Conservation (phyloP, 257 asterid genomes). For the Lycium ferocissimum region DNA sequence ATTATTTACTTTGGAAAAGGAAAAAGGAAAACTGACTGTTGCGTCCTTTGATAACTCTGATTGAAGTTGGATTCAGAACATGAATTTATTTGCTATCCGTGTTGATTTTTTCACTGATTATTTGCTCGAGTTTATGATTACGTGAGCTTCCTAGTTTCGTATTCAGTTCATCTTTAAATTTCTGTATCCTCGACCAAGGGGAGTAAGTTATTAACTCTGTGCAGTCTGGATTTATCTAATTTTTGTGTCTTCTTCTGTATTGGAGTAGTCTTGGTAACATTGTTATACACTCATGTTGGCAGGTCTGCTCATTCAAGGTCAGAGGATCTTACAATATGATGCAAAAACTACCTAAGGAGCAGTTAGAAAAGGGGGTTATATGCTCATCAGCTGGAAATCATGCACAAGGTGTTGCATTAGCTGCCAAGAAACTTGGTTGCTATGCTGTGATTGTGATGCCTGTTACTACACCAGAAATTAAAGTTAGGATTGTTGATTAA, state of each 20-base stretch:
- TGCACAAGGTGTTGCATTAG: slow-evolving; percentile 93
- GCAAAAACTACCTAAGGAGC: slow-evolving; percentile 82
- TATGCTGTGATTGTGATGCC: slow-evolving; percentile 89
- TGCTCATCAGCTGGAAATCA: slow-evolving; percentile 99
- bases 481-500: slow-evolving; percentile 57
- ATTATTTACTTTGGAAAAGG: background rate
- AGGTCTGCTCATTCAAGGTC: slow-evolving; percentile 91
- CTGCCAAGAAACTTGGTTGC: slow-evolving; percentile 75
- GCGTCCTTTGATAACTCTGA: background rate
- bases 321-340: slow-evolving; percentile 99
- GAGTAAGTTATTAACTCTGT: background rate
- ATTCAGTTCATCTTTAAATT: background rate
- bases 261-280: background rate
- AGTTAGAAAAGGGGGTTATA: slow-evolving; percentile 77
- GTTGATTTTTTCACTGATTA: background rate
- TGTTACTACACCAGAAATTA: slow-evolving; percentile 87
- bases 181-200: background rate
- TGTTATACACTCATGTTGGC: slow-evolving; percentile 19
- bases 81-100: background rate
- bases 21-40: background rate
- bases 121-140: background rate
- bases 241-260: background rate
- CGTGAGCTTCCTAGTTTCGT: background rate
- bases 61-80: background rate
- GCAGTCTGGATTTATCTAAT: background rate